These are phyloP conservation scores for Lithospermum erythrorhizon DNA, from an alignment of 257 asterid species.

Conservation along the genomic window DNA sequence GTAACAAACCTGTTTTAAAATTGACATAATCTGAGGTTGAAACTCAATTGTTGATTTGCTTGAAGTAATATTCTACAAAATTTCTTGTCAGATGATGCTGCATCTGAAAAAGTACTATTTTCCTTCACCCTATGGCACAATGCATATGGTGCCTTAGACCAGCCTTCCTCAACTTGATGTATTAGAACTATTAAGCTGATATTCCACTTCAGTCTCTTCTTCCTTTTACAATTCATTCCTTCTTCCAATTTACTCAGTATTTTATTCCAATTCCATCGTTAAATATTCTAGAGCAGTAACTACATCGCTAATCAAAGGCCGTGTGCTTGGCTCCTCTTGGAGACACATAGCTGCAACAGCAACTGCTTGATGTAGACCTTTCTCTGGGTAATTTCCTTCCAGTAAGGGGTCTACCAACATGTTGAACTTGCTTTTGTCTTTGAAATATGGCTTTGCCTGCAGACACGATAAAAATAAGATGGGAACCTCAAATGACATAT, in stretches of 20 bases:
- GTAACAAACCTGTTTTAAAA: not conserved
- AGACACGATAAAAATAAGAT: not conserved
- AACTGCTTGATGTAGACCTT: constrained; percentile 28
- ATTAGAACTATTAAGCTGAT: not conserved
- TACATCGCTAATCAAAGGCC: constrained; percentile 33
- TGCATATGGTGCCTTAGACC: too few species aligned
- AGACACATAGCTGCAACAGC: constrained; percentile 41
- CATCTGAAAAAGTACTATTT: not conserved
- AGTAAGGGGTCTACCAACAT: constrained; percentile 32
- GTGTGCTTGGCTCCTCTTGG: constrained; percentile 35
- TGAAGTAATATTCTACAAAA: not conserved
- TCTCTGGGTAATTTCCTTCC: constrained; percentile 24
- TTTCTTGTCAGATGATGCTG: not conserved
- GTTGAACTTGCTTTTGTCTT: constrained; percentile 21
- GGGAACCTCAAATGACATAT: not conserved
- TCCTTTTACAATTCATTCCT: not conserved
- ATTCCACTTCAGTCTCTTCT: not conserved
- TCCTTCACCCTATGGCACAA: too few species aligned
- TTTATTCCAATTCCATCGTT: constrained; percentile 10
- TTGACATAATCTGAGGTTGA: not conserved
- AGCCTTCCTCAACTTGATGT: too few species aligned
- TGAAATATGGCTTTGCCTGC: constrained; percentile 35
- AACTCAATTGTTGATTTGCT: not conserved
- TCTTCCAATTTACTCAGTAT: too few species aligned
- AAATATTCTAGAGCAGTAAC: constrained; percentile 37